These are phyloP conservation scores for Leccinum truebloodii DNA, from an alignment of 768 basidiomycete genomes.

Conservation along the genomic window DNA sequence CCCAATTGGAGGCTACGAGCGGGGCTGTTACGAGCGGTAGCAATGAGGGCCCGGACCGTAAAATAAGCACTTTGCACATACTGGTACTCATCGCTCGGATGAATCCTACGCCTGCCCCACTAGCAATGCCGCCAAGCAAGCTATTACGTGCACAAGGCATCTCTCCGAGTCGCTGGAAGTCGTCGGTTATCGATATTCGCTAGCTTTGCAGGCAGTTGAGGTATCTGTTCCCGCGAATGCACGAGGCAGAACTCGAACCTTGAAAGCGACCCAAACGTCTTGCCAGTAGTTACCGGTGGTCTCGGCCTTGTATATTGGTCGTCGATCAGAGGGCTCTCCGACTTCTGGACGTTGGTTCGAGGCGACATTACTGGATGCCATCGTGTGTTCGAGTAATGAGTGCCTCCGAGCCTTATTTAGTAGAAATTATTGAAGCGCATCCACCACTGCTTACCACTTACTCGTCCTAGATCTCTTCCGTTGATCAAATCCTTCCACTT, in stretches of 20 bases:
- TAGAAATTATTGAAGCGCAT: too few relatives aligned
- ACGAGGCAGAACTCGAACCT: slow-evolving; percentile 23
- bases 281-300: slow-evolving; percentile 35
- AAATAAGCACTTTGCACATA: slow-evolving; percentile 37
- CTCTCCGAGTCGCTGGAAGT: slow-evolving; percentile 61
- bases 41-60: slow-evolving; percentile 8
- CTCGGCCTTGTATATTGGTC: slow-evolving; percentile 32
- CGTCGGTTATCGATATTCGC: slow-evolving; percentile 50
- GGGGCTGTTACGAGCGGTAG: slow-evolving; percentile 37
- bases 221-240: background rate
- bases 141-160: slow-evolving; percentile 79
- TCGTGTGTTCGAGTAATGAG: background rate
- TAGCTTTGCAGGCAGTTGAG: slow-evolving; percentile 37
- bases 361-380: slow-evolving; percentile 9
- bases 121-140: slow-evolving; percentile 75
- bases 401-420: too few relatives aligned
- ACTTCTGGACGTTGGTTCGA: slow-evolving; percentile 8
- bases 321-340: slow-evolving; percentile 14
- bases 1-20: slow-evolving; percentile 76
- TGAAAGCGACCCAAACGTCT: slow-evolving; percentile 31
- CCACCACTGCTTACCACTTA: too few relatives aligned
- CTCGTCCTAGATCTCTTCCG: too few relatives aligned
- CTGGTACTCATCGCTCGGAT: slow-evolving; percentile 67
- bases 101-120: slow-evolving; percentile 74
- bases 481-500: too few relatives aligned